Evolutionary conservation across 495 filamentous ascomycete genomes (phyloP), one percentile per base, ranked within the genome.

Genomic region (Aspergillus coremiiformis): DNA sequence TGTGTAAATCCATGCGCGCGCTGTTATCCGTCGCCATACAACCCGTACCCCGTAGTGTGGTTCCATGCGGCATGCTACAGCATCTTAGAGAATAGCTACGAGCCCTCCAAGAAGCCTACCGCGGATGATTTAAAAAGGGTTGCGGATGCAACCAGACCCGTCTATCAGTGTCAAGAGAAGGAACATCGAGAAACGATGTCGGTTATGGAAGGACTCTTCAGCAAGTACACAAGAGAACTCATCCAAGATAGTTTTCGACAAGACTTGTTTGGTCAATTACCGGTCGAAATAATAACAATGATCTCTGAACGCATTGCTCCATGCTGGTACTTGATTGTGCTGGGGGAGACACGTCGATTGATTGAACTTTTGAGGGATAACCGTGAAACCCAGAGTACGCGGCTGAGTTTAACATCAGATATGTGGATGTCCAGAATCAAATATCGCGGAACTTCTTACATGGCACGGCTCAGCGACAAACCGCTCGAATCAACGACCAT

Each of bases 281-380:
- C 43, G 30, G 23, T 32, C 17, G 53, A 56, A 44, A 22, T 56
- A 8, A 6, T 23, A 14, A 24, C 14, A 4, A 17, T 47, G 11
- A 56, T 56, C 41, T 4, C 42, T 1, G 47, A 56, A 26, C n/a
- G 24, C 12, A 35, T 41, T 32, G 23, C 10, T 11, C 46, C 39
- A 2, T 51, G 53, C 27, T 51, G 53, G 53, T 56, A 42, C 29
- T 33, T 56, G 23, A 47, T 32, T 22, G 41, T 56, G 3, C 47
- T 56, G 14, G 53, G 47, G 4, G 53, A 56, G 43, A 33, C 22
- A 2, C 47, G 53, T 47, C 53, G 48, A 24, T 41, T 56, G 53
- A 41, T 51, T n/a, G 15, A 51, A 32, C 22, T 14, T 2, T 14
- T 51, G 47, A 45, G 45, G 14, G 15, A 44, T 9, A 22, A 1